Evolutionary conservation across 441 rosid species (phyloP), one percentile per base, ranked within the genome.

Genomic region (Pelargonium cotyledonis): DNA sequence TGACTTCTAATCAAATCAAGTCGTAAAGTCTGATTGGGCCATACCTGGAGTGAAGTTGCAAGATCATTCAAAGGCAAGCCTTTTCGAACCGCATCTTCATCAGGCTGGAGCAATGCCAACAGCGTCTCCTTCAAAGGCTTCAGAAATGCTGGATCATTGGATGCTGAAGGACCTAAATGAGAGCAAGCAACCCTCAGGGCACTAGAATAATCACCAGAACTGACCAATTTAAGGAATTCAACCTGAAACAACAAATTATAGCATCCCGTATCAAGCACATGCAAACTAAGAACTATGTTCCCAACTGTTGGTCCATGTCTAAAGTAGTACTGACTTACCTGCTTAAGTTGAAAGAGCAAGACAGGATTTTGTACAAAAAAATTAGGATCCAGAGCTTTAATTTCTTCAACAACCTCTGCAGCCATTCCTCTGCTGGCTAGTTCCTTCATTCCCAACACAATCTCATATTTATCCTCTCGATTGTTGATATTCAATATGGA

Each of bases 81-180:
- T 72, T 83, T 87, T 69, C 79, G 84, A 66, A 80, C 66, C 66
- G 76, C 77, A 77, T 78, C 85, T 76, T 83, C 89, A 47, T 78
- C 79, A 21, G 95, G 92, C 35, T 73, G 88, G 70, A 94, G 95
- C 79, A 94, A 75, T 67, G 81, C 83, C 79, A 88, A 65, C 77
- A 94, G 73, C 69, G 98, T 94, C 80, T 89, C 98, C 83, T 94
- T 94, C 81, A 94, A 74, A 26, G 91, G 85, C 86, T 88, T 91
- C 80, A 89, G 80, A 69, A 94, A 76, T 76, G 76, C 49, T 43
- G 84, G 81, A 81, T 94, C 87, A 47, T 73, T 82, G 49, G 89
- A 81, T 47, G 97, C 98, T 69, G 91, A 79, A 61, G 98, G 96
- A 72, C 98, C 96, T 78, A 94, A 84, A 80, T 91, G 88, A 69